Evolutionary conservation across 306 rosid genomes (phyloP).

Genomic region (Ceratonia siliqua): DNA sequence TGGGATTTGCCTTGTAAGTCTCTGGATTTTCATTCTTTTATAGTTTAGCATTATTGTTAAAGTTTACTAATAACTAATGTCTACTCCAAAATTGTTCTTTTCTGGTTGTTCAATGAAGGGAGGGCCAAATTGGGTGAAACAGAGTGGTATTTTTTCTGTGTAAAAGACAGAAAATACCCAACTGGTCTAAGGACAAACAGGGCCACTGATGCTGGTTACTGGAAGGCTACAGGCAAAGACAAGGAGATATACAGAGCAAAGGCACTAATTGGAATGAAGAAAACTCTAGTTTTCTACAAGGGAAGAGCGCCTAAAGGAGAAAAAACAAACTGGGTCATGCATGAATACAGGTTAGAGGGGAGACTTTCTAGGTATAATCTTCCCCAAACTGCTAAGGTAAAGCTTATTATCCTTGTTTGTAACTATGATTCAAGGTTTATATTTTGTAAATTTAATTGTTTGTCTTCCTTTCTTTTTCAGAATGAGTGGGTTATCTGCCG

Average conservation of each 20-base stretch:
- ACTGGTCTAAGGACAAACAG: constrained; percentile 66
- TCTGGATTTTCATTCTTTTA: not conserved
- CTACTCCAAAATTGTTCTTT: not conserved
- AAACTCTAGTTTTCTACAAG: constrained; percentile 65
- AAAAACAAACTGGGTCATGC: constrained; percentile 74
- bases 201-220: constrained; percentile 63
- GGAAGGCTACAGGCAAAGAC: constrained; percentile 83
- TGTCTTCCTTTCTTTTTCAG: constrained; percentile 46
- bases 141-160: constrained; percentile 69
- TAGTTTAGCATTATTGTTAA: not conserved
- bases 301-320: constrained; percentile 70
- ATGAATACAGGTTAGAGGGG: constrained; percentile 61
- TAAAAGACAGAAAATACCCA: constrained; percentile 65
- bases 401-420: not conserved
- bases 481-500: constrained; percentile 88
- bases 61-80: no score
- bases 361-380: constrained; percentile 31
- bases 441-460: not conserved
- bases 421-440: not conserved
- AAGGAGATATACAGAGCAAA: constrained; percentile 48
- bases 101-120: constrained; percentile 35
- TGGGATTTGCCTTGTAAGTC: constrained; percentile 73
- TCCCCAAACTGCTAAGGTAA: constrained; percentile 47
- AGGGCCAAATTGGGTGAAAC: constrained; percentile 66
- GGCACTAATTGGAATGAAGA: constrained; percentile 63